A percentile compares a stretch with the other conserved stretches of the same genome.
phyloP scores from a whole-genome alignment of 2,329 filamentous ascomycete genomes.

The Arthrobotrys sphaeroides region DNA sequence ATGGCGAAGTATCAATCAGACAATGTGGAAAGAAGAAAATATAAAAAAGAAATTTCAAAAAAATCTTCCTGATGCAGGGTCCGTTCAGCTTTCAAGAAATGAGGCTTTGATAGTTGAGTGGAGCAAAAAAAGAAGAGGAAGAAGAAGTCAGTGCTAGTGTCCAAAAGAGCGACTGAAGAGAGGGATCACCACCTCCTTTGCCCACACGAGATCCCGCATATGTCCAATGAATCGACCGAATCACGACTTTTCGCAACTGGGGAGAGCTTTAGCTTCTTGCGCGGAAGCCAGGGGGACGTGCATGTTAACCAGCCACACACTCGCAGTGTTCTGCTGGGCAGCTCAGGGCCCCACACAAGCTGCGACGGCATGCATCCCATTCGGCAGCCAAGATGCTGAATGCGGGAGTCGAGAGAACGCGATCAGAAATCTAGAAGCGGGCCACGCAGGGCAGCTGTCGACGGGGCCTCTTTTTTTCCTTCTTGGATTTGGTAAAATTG shows the following conservation, averaged over 20 bases:
- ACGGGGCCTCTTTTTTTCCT: too few species aligned
- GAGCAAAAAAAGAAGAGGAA: not conserved
- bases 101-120: not conserved
- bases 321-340: not conserved
- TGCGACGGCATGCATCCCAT: conserved; percentile 12
- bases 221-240: not conserved
- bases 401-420: not conserved
- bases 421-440: conserved; percentile 18
- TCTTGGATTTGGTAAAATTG: not conserved
- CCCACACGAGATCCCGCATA: not conserved
- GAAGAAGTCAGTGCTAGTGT: not conserved
- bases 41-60: not conserved
- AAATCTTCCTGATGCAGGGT: not conserved
- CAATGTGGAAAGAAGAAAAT: not conserved
- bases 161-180: not conserved
- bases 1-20: not conserved
- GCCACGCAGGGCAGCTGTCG: not conserved
- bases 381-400: conserved; percentile 13
- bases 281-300: conserved; percentile 4
- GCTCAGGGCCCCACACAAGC: not conserved
- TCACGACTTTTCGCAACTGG: conserved; percentile 11
- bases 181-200: not conserved
- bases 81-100: not conserved
- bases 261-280: not conserved
- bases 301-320: conserved; percentile 19